Percentiles rank a stretch among this genome's conserved stretches.
Conservation (phyloP, 352 stramenopile species). For the Hyphochytrium catenoides region DNA sequence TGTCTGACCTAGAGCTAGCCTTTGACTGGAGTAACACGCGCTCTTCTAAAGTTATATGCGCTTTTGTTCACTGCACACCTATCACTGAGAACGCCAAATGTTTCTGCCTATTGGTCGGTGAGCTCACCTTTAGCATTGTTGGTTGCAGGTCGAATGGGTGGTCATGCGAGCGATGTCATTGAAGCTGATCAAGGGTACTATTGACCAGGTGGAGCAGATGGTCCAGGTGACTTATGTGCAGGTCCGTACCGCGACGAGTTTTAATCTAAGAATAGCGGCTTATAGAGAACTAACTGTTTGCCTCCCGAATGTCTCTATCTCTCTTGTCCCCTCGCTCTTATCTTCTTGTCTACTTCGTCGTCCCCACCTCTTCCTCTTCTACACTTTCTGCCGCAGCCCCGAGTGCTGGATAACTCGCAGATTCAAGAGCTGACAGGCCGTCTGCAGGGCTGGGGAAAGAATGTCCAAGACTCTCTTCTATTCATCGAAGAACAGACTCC, state of each 20-base stretch:
- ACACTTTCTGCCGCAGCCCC: constrained; percentile 15
- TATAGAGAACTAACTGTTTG: too few species aligned
- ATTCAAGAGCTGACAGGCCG: constrained; percentile 37
- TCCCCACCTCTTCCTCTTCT: neutral
- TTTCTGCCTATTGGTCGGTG: too few species aligned
- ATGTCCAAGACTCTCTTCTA: constrained; percentile 50
- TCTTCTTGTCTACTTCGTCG: too few species aligned
- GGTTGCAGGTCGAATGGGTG: constrained; percentile 89
- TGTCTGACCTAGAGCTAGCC: constrained; percentile 11
- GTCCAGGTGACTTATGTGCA: constrained; percentile 90
- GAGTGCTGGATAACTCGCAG: constrained; percentile 49
- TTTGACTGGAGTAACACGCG: too few species aligned
- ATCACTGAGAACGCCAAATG: too few species aligned
- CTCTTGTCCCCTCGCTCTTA: too few species aligned
- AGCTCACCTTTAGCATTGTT: too few species aligned
- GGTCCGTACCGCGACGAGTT: constrained; percentile 7
- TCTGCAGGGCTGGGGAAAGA: constrained; percentile 43
- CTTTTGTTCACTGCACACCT: too few species aligned
- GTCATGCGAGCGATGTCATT: constrained; percentile 90
- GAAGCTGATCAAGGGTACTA: constrained; percentile 78
- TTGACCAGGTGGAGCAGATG: constrained; percentile 73
- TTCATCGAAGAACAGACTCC: constrained; percentile 61
- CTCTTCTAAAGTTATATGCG: too few species aligned
- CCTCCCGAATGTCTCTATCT: too few species aligned
- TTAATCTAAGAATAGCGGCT: too few species aligned